Conservation (phyloP, 148 eudicot genomes). For the Rhododendron kiyosumense region DNA sequence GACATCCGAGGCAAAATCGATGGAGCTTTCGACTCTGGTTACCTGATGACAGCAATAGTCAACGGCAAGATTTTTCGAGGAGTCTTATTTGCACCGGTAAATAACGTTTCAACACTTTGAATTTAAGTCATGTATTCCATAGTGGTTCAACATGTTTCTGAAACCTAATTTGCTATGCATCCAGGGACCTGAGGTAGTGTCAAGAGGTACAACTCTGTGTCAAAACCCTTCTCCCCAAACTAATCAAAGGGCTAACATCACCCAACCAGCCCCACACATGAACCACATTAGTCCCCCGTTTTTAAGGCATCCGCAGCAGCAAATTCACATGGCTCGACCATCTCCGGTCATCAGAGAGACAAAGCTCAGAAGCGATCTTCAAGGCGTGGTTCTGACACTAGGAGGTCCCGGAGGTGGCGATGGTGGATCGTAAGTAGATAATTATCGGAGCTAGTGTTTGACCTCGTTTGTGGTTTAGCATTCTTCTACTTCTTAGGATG, state of each 20-base stretch:
- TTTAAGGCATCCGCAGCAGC: slow-evolving; percentile 24
- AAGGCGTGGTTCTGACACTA: slow-evolving; percentile 74
- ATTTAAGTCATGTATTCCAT: not conserved
- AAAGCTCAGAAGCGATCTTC: slow-evolving; percentile 50
- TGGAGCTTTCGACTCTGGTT: slow-evolving; percentile 88
- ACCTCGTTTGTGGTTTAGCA: not conserved
- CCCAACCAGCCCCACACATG: slow-evolving; percentile 22
- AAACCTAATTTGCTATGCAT: not conserved
- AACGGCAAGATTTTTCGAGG: slow-evolving; percentile 80
- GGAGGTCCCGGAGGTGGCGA: slow-evolving; percentile 60
- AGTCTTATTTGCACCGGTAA: slow-evolving; percentile 74
- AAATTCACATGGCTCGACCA: slow-evolving; percentile 22
- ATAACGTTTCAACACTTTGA: not conserved
- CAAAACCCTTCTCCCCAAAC: slow-evolving; percentile 21
- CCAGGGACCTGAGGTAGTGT: slow-evolving; percentile 45
- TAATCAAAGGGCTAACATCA: slow-evolving; percentile 15
- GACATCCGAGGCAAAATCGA: slow-evolving; percentile 84
- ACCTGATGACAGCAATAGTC: slow-evolving; percentile 79
- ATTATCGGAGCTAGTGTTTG: no score
- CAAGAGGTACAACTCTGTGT: slow-evolving; percentile 27
- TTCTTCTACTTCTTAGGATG: not conserved
- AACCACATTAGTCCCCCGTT: slow-evolving; percentile 5
- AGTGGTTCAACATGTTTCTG: not conserved
- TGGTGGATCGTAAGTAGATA: slow-evolving; percentile 7
- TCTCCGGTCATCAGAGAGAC: slow-evolving; percentile 29